phyloP scores from a whole-genome alignment of 306 rosid genomes.

The Cicer bijugum region DNA sequence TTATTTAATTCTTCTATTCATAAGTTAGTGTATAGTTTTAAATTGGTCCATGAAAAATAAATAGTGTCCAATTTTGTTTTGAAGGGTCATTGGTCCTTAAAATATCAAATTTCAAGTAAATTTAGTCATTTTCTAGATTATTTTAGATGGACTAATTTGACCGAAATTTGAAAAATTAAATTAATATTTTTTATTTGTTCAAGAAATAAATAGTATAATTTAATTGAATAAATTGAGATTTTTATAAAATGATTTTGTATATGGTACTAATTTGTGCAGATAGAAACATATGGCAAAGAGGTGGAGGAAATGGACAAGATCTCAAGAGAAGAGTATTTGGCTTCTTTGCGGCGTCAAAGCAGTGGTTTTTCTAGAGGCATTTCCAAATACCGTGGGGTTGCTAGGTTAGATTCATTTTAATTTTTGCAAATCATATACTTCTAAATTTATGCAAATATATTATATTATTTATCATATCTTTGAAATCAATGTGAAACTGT shows the following conservation, averaged over 20 bases:
- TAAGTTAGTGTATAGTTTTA: neutral
- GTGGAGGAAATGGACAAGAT: constrained; percentile 73
- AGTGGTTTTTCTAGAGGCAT: constrained; percentile 94
- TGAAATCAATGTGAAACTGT: too few relatives aligned
- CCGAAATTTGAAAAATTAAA: neutral
- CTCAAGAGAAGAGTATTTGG: constrained; percentile 77
- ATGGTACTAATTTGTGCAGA: constrained; percentile 47
- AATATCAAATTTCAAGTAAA: neutral
- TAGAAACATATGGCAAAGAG: constrained; percentile 67
- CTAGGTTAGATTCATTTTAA: constrained; percentile 54
- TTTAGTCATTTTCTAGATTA: neutral
- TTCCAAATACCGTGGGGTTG: constrained; percentile 94
- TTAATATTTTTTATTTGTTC: neutral
- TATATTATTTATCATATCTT: neutral
- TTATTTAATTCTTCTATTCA: neutral
- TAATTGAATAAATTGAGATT: too few relatives aligned
- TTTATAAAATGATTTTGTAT: neutral
- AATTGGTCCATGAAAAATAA: neutral
- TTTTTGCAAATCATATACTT: too few relatives aligned
- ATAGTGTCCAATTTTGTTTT: neutral
- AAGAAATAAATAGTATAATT: too few relatives aligned
- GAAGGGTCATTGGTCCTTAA: neutral
- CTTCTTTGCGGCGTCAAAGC: constrained; percentile 76
- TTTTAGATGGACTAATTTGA: neutral
- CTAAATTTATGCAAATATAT: neutral